These are phyloP conservation scores for Saccharum spontaneum DNA, from an alignment of 176 grass and related monocot species.

Conservation along the genomic window DNA sequence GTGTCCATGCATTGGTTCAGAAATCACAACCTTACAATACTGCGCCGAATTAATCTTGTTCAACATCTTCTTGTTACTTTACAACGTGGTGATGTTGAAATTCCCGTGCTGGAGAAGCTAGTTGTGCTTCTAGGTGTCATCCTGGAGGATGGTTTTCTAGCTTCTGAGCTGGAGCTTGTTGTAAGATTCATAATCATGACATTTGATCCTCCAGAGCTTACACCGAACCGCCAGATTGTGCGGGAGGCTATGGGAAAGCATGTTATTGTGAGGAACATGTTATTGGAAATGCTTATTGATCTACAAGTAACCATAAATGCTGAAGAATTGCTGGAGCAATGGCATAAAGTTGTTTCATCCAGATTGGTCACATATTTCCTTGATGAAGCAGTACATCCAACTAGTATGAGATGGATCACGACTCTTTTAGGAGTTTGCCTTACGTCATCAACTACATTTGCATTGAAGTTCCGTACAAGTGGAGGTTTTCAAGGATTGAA, in stretches of 20 bases:
- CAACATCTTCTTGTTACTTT: constrained; percentile 98
- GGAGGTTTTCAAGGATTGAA: constrained; percentile 83
- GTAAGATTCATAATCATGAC: constrained; percentile 99
- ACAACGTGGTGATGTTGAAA: constrained; percentile 96
- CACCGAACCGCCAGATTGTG: constrained; percentile 60
- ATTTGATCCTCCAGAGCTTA: constrained; percentile 89
- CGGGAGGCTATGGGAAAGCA: constrained; percentile 96
- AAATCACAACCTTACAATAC: constrained; percentile 94
- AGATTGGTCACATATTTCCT: constrained; percentile 94
- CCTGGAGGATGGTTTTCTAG: constrained; percentile 97
- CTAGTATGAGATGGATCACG: constrained; percentile 99
- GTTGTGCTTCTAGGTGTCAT: constrained; percentile 98
- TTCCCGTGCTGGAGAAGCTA: constrained; percentile 92
- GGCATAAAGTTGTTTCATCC: constrained; percentile 99
- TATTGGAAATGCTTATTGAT: constrained; percentile 99
- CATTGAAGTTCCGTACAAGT: constrained; percentile 75
- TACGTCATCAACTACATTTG: constrained; percentile 82
- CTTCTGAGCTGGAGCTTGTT: constrained; percentile 93
- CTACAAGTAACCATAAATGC: constrained; percentile 85
- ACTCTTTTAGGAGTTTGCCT: constrained; percentile 97
- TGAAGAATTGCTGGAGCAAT: constrained; percentile 95
- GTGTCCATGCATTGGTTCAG: constrained; percentile 99
- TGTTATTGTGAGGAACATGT: constrained; percentile 97
- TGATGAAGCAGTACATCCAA: constrained; percentile 97
- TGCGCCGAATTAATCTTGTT: constrained; percentile 95